Percentiles rank a stretch among this genome's conserved stretches.
Evolutionary conservation across 2,329 filamentous ascomycete species (phyloP).

Genomic region (Fusarium penzigii): DNA sequence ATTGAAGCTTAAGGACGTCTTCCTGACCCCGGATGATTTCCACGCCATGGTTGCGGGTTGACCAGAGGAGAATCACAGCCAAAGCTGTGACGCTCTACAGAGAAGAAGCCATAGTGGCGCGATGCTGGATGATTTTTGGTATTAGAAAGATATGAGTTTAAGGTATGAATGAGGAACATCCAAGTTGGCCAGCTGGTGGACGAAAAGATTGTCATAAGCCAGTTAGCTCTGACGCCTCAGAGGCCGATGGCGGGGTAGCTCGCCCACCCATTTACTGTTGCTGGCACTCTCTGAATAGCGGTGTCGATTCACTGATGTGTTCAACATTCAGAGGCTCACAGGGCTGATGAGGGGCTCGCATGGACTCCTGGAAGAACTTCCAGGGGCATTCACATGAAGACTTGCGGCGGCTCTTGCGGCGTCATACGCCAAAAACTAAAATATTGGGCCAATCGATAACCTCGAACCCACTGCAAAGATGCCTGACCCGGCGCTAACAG

Average conservation of each 20-base stretch:
- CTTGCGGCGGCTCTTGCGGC: slow-evolving; percentile 12
- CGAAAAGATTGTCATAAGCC: slow-evolving; percentile 16
- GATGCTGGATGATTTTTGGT: slow-evolving; percentile 8
- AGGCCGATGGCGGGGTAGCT: slow-evolving; percentile 28
- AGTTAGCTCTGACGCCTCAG: slow-evolving; percentile 23
- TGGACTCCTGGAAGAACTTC: not conserved
- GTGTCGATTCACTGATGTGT: slow-evolving; percentile 25
- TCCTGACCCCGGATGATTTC: slow-evolving; percentile 50
- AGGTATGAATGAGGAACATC: slow-evolving; percentile 16
- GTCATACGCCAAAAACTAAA: not conserved
- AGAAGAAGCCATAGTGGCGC: slow-evolving; percentile 45
- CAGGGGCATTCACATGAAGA: too few relatives aligned
- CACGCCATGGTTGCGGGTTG: slow-evolving; percentile 50
- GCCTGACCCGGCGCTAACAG: slow-evolving; percentile 30
- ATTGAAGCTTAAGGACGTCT: slow-evolving; percentile 45
- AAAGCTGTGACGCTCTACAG: slow-evolving; percentile 53
- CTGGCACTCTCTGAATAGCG: slow-evolving; percentile 20
- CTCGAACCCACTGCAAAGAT: slow-evolving; percentile 20
- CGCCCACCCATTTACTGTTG: slow-evolving; percentile 5
- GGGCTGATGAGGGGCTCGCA: slow-evolving; percentile 25
- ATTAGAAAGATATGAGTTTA: slow-evolving; percentile 3
- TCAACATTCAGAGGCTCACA: slow-evolving; percentile 21
- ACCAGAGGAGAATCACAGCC: slow-evolving; percentile 50
- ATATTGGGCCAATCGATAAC: slow-evolving; percentile 14
- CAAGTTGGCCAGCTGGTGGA: slow-evolving; percentile 10